Evolutionary conservation across 1,139 yeast genomes (phyloP), one percentile per base, ranked within the genome.

Genomic region (Yamadazyma trypodendri): DNA sequence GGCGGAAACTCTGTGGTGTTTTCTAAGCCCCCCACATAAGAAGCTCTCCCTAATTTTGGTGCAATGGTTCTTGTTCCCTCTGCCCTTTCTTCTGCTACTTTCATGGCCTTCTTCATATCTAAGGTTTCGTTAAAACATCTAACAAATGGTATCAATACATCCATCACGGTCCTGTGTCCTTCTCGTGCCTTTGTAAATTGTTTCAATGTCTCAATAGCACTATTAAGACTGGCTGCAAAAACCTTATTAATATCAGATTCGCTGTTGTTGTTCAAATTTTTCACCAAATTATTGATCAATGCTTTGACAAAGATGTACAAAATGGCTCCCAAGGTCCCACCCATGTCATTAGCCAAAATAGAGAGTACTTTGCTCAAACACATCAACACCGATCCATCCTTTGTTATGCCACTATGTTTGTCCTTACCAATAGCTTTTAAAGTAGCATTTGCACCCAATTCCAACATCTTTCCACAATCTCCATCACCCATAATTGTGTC

Each of bases 81-180:
- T 8, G 75, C 75, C 4, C 70, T 61, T 8, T 54, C 50, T 32
- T 54, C 48, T 1, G 76, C 75, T 18, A 55, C 61, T 22, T 56
- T 45, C 8, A 61, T 61, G 5, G 74, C 68, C 10, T 46, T 40
- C 6, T 43, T 38, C 8, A 66, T 44, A 42, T 58, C 60, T 32
- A 55, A 47, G 1, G 63, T 48, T 14, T 52, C 45, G 6, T 47
- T 40, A 39, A 65, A 61, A 3, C 56, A 45, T 15, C 56, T 55
- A 31, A 64, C 67, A 51, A 72, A 73, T 28, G 79, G 79, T 41
- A 72, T 71, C 43, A 75, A 60, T 2, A 73, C 78, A 50, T 75
- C 80, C 68, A 75, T 75, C 17, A 75, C 71, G 1, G 80, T 75
- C 40, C 79, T 61, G 43, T 72, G 75, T 6, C 79, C 79, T 38